Evolutionary conservation across 2,329 filamentous ascomycete species (phyloP), one percentile per base, ranked within the genome.

Genomic region (Hypoxylon sp.): DNA sequence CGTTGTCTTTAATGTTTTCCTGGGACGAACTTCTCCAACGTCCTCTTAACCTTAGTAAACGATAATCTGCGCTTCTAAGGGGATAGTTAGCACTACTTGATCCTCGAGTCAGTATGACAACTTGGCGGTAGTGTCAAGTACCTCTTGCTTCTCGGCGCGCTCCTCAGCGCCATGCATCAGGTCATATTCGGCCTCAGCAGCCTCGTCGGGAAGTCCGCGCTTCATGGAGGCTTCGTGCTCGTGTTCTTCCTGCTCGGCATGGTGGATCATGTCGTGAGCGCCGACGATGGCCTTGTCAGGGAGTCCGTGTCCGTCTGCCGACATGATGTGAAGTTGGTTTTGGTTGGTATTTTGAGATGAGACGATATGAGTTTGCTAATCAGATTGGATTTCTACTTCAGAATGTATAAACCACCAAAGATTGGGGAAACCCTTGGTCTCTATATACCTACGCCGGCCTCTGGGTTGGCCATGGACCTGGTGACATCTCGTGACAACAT

Each of bases 251-350:
- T 70, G 68, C 47, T 71, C 69, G 45, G 68, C 69, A 56, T 70
- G 69, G 38, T 70, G 69, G n/a, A 71, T 70, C 60, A 71, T 67
- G 56, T 70, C 67, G 62, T 70, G 67, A 18, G 68, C 69, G 5
- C 48, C 58, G 10, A 33, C 26, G 41, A 70, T 53, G 10, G 69
- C 64, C 15, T 52, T 48, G 43, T 71, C 69, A 3, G 69, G 58
- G 13, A 71, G 55, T 59, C 69, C 69, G 62, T 70, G 69, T 10
- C 57, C 63, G 56, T 66, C 60, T 42, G 61, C 58, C 37, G 69
- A 64, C 69, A 70, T 70, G 64, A 57, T 69, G n/a, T 57, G 45
- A 21, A n/a, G n/a, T 42, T 60, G 33, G 26, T 46, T 52, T 41
- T 50, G 37, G 42, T 38, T 31, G 50, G 35, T 29, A 40, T n/a